Evolutionary conservation across 805 yeast genomes (phyloP), one percentile per base, ranked within the genome.

Genomic region (Candida silvatica): DNA sequence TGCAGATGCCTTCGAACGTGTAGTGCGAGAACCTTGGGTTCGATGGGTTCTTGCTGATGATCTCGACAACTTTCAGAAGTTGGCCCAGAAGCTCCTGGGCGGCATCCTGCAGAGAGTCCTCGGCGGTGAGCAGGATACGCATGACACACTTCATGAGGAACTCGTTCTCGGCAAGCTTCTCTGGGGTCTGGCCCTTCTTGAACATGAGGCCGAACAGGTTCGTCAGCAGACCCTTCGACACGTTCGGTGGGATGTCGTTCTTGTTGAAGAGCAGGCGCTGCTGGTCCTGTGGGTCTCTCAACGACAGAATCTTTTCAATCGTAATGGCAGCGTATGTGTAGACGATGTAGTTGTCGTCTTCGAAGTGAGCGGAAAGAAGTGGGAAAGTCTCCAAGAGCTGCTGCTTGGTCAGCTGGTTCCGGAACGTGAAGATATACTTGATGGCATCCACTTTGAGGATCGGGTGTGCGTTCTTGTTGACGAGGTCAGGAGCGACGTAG

Each of bases 321-420:
- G 97, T 87, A 38, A 92, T 80, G 1, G 98, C 88, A 1, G 97
- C 77, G 51, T 88, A 92, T 0, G 98, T 88, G 57, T 83, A 85
- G 16, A 90, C 94, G 23, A 87, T 95, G 38, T 81, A 83, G 38
- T 78, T 76, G 6, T 62, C 58, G 24, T 80, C 71, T 35, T 66
- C 61, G 46, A 94, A 71, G 52, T 84, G 87, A 12, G 69, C 66
- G 8, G 86, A 74, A 40, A 92, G 62, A 28, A 85, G 62, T 12
- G 96, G 95, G 56, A 92, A 68, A 1, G 92, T 77, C 40, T 84
- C 80, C 7, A 75, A 54, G 20, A 92, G 63, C 54, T 90, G 97
- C 6, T 72, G 80, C 51, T 87, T 88, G 5, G 92, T 85, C 39
- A 92, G 66, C 62, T 92, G 98, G 56, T 90, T 88, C 63, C 98